These are phyloP conservation scores for Oryza nivara DNA, from an alignment of 176 grass and related monocot species.

Conservation along the genomic window DNA sequence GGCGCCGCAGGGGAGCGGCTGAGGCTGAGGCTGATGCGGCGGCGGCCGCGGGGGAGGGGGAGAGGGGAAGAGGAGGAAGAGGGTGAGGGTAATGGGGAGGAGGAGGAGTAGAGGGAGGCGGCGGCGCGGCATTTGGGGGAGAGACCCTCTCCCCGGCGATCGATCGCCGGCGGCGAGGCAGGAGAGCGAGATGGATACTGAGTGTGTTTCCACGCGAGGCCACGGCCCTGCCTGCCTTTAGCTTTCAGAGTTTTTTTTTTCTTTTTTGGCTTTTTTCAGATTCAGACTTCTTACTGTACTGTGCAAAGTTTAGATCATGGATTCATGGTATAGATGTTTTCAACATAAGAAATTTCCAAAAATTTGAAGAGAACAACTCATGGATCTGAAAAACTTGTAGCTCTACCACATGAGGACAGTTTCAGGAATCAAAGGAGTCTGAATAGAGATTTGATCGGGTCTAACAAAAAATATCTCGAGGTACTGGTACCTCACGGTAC, in stretches of 20 bases:
- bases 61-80: conserved; percentile 35
- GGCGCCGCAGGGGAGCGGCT: conserved; percentile 59
- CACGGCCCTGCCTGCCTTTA: background rate
- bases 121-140: conserved; percentile 37
- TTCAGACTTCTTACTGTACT: background rate
- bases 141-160: conserved; percentile 32
- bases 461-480: no score
- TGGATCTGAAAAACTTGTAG: background rate
- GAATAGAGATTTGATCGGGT: no score
- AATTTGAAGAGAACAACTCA: background rate
- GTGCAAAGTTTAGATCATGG: background rate
- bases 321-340: no score
- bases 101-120: conserved; percentile 41
- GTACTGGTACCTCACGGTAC: no score
- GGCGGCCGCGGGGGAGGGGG: background rate
- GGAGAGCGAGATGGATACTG: background rate
- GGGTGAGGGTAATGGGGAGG: conserved; percentile 37
- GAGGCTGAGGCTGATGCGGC: conserved; percentile 6
- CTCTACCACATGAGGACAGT: background rate
- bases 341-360: background rate
- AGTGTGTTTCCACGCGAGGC: background rate
- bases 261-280: background rate
- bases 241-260: background rate
- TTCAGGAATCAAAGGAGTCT: background rate
- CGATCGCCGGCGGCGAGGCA: conserved; percentile 21